Base-by-base conservation (phyloP, 1,139 yeast species). In the Sugiyamaella xylanicola region DNA sequence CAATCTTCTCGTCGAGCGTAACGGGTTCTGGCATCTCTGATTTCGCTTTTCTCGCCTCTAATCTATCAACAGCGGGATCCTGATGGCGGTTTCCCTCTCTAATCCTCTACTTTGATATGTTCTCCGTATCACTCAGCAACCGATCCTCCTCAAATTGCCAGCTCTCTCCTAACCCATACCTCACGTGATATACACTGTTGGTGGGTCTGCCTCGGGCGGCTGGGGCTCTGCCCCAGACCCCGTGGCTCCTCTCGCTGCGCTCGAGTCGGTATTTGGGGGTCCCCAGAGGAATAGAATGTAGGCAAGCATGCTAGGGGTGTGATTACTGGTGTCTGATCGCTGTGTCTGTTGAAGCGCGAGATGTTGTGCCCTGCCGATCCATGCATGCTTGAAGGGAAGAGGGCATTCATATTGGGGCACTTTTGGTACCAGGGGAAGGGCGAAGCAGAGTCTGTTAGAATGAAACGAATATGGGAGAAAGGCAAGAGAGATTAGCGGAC, bases 1-100 rank as follows among this genome's bases (percentile, higher is more conserved):
- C 51, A 22, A 37, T 37, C 35, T 48, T 48, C 37, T 48, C 37
- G 29, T 48, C 44, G 22, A 32, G 37, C 15, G 37, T 32, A 32
- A 27, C 43, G 40, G 52, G 41, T 29, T 29, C 46, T 13, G 46
- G 46, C 46, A 40, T 48, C 25, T 40, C 9, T 16, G 11, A 37
- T 36, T 36, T n/a, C n/a, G n/a, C 17, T n/a, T 36, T 15, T 36
- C 40, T 36, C 40, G 15, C 40, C n/a, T 36, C 40, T 13, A 5
- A n/a, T 13, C 40, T 36, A 7, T 36, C 19, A 36, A 36, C 7
- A 8, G 40, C 40, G 7, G 13, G 17, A 16, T 25, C n/a, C n/a
- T n/a, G n/a, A n/a, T n/a, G n/a, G n/a, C n/a, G n/a, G n/a, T n/a
- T n/a, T n/a, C n/a, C n/a, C n/a, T n/a, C n/a, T n/a, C n/a, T n/a